Conservation (phyloP, 352 stramenopile genomes). For the Pythium rishiriense region DNA sequence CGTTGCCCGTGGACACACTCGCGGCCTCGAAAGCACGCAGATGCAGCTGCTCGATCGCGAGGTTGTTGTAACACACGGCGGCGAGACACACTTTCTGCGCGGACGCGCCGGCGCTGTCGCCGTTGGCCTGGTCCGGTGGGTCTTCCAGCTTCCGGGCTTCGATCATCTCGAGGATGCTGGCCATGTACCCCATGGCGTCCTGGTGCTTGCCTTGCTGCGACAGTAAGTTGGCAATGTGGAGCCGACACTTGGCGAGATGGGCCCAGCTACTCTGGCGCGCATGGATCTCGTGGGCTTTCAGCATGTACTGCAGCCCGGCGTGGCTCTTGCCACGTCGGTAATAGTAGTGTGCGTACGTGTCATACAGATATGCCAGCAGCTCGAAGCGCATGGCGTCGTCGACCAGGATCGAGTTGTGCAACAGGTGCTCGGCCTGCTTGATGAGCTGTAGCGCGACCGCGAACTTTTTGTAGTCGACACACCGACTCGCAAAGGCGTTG, state of each 20-base stretch:
- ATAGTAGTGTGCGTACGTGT: conserved; percentile 92
- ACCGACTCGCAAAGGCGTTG: conserved; percentile 87
- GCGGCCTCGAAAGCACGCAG: conserved; percentile 82
- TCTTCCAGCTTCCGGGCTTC: conserved; percentile 88
- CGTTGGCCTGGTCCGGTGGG: conserved; percentile 1
- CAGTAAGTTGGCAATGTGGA: conserved; percentile 83
- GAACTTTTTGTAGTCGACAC: conserved; percentile 84
- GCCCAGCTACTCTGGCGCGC: conserved; percentile 68
- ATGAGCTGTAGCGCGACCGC: conserved; percentile 79
- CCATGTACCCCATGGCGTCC: conserved; percentile 78
- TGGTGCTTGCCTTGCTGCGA: conserved; percentile 76
- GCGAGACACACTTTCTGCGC: conserved; percentile 91
- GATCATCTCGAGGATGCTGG: conserved; percentile 87
- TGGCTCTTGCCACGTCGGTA: conserved; percentile 79
- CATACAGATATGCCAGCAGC: conserved; percentile 80
- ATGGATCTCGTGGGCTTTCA: conserved; percentile 87
- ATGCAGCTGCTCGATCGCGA: conserved; percentile 90
- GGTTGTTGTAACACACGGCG: conserved; percentile 91
- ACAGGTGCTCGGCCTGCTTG: conserved; percentile 71
- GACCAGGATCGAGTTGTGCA: conserved; percentile 78
- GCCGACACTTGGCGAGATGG: conserved; percentile 88
- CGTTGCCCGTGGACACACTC: conserved; percentile 77
- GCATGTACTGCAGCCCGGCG: conserved; percentile 82
- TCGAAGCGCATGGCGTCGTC: conserved; percentile 50
- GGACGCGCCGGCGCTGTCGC: conserved; percentile 35